Percentiles rank a stretch among this genome's conserved stretches.
phyloP scores from a whole-genome alignment of 2,329 filamentous ascomycete genomes.

The Fusarium mangiferae region DNA sequence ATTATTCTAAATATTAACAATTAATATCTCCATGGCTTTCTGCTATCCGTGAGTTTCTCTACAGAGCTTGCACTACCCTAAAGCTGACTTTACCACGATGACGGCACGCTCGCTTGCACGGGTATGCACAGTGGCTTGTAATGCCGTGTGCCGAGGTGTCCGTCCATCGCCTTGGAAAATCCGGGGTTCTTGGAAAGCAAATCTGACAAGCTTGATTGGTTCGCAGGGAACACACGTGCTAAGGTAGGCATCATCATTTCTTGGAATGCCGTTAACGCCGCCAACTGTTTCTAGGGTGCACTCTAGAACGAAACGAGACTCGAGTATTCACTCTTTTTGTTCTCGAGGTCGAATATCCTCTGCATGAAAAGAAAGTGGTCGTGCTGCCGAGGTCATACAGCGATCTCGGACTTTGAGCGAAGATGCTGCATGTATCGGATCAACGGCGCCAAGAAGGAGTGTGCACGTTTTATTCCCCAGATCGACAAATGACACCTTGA shows the following conservation, averaged over 20 bases:
- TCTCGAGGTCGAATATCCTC: not conserved
- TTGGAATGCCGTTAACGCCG: slow-evolving; percentile 26
- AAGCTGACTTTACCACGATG: not conserved
- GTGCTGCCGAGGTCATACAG: not conserved
- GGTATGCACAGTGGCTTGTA: slow-evolving; percentile 1
- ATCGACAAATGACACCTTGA: slow-evolving; percentile 11
- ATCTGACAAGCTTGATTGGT: slow-evolving; percentile 18
- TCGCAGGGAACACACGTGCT: not conserved
- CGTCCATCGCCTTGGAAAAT: slow-evolving; percentile 9
- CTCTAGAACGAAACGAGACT: not conserved
- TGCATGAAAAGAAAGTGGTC: too few species aligned
- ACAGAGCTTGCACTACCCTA: not conserved
- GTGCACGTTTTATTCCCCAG: slow-evolving; percentile 19
- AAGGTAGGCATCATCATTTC: not conserved
- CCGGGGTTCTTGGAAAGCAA: slow-evolving; percentile 28
- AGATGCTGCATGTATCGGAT: not conserved
- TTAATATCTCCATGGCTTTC: fast-evolving
- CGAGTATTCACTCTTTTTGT: too few species aligned
- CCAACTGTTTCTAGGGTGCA: not conserved
- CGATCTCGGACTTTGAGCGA: not conserved
- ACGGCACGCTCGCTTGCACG: slow-evolving; percentile 3
- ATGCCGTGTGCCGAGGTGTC: slow-evolving; percentile 12
- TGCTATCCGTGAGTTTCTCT: too few species aligned
- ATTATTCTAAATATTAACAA: too few species aligned
- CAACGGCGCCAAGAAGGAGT: slow-evolving; percentile 8